Conservation (phyloP, 768 basidiomycete genomes). For the Udeniomyces megalosporus region DNA sequence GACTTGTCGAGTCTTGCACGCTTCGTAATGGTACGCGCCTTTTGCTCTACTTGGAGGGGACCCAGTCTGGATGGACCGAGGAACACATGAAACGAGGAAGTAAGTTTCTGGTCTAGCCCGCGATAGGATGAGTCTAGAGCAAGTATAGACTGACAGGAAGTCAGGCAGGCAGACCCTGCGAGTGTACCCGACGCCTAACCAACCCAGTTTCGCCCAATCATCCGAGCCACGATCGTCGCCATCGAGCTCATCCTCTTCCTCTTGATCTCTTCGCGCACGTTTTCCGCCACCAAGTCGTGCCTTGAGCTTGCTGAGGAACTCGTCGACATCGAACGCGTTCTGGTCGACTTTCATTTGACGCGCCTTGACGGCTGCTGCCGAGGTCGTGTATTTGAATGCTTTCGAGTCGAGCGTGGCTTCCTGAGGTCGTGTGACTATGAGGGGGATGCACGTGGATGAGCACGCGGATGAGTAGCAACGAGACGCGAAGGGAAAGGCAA, state of each 20-base stretch:
- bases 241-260: constrained; percentile 31
- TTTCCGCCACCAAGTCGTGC: constrained; percentile 18
- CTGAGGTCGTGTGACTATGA: constrained; percentile 57
- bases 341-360: constrained; percentile 75
- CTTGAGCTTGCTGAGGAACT: constrained; percentile 44
- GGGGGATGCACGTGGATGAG: neutral
- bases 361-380: constrained; percentile 70
- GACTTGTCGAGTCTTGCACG: constrained; percentile 54
- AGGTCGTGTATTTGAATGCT: constrained; percentile 58
- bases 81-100: neutral
- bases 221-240: constrained; percentile 25
- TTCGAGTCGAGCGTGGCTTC: constrained; percentile 83
- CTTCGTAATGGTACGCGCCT: constrained; percentile 46
- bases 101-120: neutral
- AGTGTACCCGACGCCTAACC: constrained; percentile 64
- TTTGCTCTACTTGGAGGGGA: constrained; percentile 71
- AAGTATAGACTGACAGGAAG: constrained; percentile 53
- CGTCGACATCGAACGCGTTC: constrained; percentile 80
- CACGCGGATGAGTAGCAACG: no score
- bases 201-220: constrained; percentile 76
- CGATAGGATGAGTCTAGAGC: no score
- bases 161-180: constrained; percentile 63
- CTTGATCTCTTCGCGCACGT: neutral
- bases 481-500: neutral
- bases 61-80: constrained; percentile 83